These are phyloP conservation scores for Xylariaceae sp. DNA, from an alignment of 2,329 filamentous ascomycete species.

Conservation along the genomic window DNA sequence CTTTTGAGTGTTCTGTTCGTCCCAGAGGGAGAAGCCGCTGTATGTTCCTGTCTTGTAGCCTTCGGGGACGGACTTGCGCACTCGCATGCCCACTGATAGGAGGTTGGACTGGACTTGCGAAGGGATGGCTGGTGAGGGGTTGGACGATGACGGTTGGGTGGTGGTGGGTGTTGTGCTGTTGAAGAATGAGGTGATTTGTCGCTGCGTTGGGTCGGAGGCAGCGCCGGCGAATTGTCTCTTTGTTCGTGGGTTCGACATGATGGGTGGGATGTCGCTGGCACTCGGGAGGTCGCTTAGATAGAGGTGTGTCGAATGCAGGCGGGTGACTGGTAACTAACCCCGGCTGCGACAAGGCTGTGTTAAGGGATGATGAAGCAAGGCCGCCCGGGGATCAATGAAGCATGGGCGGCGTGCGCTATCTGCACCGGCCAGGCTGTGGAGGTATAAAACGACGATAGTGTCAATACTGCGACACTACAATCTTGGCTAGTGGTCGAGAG, in stretches of 20 bases:
- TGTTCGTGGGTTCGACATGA: slow-evolving; percentile 39
- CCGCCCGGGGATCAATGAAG: slow-evolving; percentile 1
- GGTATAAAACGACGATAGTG: too few species aligned
- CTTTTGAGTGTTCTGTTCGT: slow-evolving; percentile 32
- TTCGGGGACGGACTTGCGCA: slow-evolving; percentile 89
- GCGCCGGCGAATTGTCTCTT: slow-evolving; percentile 63
- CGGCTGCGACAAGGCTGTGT: slow-evolving; percentile 9
- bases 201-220: slow-evolving; percentile 55
- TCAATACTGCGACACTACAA: too few species aligned
- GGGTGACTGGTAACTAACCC: background rate
- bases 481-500: too few species aligned
- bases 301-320: background rate
- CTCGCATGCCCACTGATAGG: slow-evolving; percentile 89
- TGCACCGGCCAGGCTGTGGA: background rate
- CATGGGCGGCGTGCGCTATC: background rate
- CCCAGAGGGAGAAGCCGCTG: slow-evolving; percentile 52
- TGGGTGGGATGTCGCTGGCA: too few species aligned
- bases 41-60: slow-evolving; percentile 78
- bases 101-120: slow-evolving; percentile 73
- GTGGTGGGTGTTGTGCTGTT: slow-evolving; percentile 25
- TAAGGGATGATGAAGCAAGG: slow-evolving; percentile 8
- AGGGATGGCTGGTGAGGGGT: slow-evolving; percentile 54
- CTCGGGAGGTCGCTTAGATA: too few species aligned
- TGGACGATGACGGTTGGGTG: slow-evolving; percentile 25
- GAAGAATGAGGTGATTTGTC: slow-evolving; percentile 66